Evolutionary conservation across 176 grass and related monocot genomes (phyloP), one percentile per base, ranked within the genome.

Genomic region (Oryza punctata): DNA sequence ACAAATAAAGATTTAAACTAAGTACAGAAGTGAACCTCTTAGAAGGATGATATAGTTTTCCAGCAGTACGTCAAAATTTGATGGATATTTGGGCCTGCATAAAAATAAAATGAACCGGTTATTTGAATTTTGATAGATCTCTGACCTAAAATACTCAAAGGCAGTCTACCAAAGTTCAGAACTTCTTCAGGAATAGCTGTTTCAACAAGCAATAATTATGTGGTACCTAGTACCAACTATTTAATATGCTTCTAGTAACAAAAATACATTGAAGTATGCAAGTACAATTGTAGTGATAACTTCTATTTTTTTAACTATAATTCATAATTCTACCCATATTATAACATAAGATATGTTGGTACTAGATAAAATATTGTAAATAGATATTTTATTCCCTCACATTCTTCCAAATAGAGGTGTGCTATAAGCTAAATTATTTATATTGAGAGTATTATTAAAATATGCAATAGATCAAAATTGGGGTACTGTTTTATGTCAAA

Each of bases 61-160:
- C 82, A 98, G 75, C 9, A 93, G 37, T 26, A 44, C 73, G 19
- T 90, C 75, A 73, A 94, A 98, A 71, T 98, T 91, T 78, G 89
- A 85, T 92, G 96, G 96, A 59, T 93, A 82, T 72, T 90, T 61
- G 35, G 93, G 91, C 96, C 96, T 98, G 82, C 52, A 84, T 61
- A 2, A 65, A 81, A 81, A 40, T 43, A 83, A 87, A 87, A 35
- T 0, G 12, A 73, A 69, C 54, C 9, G 16, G 23, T 30, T 7
- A 1, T 70, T 12, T 0, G 45, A 2, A 61, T 61, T 61, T 61
- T 61, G 57, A 63, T 63, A 59, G 28, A 18, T 57, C 5, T 29
- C 8, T 1, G 12, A 57, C 47, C 18, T 57, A 19, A 19, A 49
- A 10, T 49, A 52, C 18, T 74, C 12, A 63, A 46, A 9, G 52